Percentiles rank a stretch among this genome's conserved stretches.
Conservation (phyloP, 192 early-diverging fungal species). For the Obelidium mucronatum region DNA sequence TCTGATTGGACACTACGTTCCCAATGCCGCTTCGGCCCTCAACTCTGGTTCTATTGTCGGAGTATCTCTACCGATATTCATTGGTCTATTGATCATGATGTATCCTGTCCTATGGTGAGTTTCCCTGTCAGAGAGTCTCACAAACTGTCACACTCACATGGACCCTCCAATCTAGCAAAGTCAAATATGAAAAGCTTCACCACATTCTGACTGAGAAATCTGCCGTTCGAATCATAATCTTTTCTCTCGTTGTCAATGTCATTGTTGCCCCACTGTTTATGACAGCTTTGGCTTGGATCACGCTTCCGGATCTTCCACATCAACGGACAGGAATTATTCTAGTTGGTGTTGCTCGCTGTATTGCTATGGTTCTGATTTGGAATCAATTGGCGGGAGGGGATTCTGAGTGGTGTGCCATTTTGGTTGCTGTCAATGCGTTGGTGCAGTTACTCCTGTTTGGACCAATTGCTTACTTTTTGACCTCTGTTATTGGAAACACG, state of each 20-base stretch:
- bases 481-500: constrained; percentile 54
- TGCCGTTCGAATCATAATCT: constrained; percentile 38
- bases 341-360: constrained; percentile 64
- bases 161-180: constrained; percentile 42
- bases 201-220: not conserved
- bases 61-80: constrained; percentile 71
- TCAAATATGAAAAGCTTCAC: constrained; percentile 54
- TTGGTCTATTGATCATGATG: constrained; percentile 77
- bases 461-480: constrained; percentile 66
- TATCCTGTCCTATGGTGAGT: constrained; percentile 75
- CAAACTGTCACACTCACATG: not conserved
- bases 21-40: constrained; percentile 56
- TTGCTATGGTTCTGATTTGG: constrained; percentile 85
- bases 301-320: constrained; percentile 69
- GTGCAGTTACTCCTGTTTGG: constrained; percentile 70
- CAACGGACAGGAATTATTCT: constrained; percentile 71
- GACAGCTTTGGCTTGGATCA: constrained; percentile 71
- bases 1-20: constrained; percentile 67
- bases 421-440: constrained; percentile 75
- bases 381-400: constrained; percentile 73
- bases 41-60: constrained; percentile 63
- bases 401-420: constrained; percentile 70
- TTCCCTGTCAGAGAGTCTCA: not conserved
- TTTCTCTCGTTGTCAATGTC: constrained; percentile 73
- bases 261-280: constrained; percentile 71